These are phyloP conservation scores for Botrytis fabae DNA, from an alignment of 2,329 filamentous ascomycete species.

Conservation along the genomic window DNA sequence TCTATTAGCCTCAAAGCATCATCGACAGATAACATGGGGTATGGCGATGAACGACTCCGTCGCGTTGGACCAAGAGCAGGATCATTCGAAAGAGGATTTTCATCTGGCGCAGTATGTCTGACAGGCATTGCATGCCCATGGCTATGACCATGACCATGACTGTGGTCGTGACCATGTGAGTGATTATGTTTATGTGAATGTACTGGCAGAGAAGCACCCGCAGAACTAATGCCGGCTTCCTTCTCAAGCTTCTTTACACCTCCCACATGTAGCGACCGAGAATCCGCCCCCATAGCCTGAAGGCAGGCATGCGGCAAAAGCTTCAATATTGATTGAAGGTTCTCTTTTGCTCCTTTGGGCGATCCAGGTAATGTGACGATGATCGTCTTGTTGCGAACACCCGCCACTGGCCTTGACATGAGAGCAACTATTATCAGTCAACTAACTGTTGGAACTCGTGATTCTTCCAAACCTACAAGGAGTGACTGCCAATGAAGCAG, in stretches of 20 bases:
- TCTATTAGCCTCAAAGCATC: constrained; percentile 74
- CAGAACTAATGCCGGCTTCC: constrained; percentile 65
- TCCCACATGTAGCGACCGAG: constrained; percentile 74
- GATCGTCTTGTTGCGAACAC: constrained; percentile 76
- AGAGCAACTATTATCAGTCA: constrained; percentile 69
- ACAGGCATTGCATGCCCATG: constrained; percentile 65
- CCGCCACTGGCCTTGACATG: constrained; percentile 93
- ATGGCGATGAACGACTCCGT: constrained; percentile 82
- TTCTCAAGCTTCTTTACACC: constrained; percentile 81
- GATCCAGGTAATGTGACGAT: constrained; percentile 91
- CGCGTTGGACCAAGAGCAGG: constrained; percentile 62
- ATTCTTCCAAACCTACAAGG: constrained; percentile 65
- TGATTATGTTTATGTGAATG: constrained; percentile 52
- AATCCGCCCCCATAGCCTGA: constrained; percentile 82
- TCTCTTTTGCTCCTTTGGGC: constrained; percentile 92
- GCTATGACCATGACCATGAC: constrained; percentile 45
- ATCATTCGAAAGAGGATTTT: constrained; percentile 60
- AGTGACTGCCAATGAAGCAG: constrained; percentile 79
- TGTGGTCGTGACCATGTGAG: constrained; percentile 47
- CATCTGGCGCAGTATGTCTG: constrained; percentile 68
- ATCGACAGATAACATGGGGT: constrained; percentile 84
- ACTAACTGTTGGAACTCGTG: constrained; percentile 18
- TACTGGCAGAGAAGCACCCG: constrained; percentile 35
- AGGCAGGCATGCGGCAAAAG: constrained; percentile 93
- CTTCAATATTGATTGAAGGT: constrained; percentile 83